Base-by-base conservation (phyloP, 148 eudicot species). In the Diospyros kaki region DNA sequence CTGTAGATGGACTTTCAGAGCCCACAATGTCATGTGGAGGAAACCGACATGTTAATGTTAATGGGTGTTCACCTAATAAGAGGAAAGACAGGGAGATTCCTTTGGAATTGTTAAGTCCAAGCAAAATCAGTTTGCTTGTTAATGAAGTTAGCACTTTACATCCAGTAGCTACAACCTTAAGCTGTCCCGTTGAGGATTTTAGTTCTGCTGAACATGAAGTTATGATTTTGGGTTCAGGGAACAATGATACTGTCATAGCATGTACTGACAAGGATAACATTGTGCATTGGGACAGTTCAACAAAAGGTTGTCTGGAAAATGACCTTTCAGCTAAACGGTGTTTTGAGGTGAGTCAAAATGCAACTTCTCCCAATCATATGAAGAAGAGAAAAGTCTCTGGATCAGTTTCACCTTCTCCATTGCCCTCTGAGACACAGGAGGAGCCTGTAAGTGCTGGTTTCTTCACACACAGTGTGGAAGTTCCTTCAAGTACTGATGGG, bases 351-450 rank as follows among this genome's bases (percentile, higher is more conserved):
- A 79, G 73, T 77, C 68, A 76, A 60, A 39, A 72, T 67, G 83
- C 64, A 44, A 14, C 58, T 79, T 67, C 65, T 73, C 61, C 80
- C 69, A 75, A 43, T 73, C 50, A 52, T 73, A 71, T 18, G 11
- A 87, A 91, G 79, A 82, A 85, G 81, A 69, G 59, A 69, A 89
- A 81, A 78, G 71, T 68, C 9, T 68, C 63, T 76, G 71, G 75
- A 41, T 52, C 73, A 55, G 79, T 59, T 74, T 66, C 69, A 51
- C 65, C 73, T 70, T 80, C 48, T 56, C 71, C 74, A 14, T 8
- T 67, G 55, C 75, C 51, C 15, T 59, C 78, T 58, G 70, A 75
- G 81, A 81, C 74, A 48, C 72, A 69, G 84, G 83, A 78, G 68
- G 51, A 71, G 43, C 43, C 75, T 67, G 51, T 58, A 43, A 75